Percentiles rank a stretch among this genome's conserved stretches.
These are phyloP conservation scores for Buxus sempervirens DNA, from an alignment of 164 flowering plant genomes.

Conservation along the genomic window DNA sequence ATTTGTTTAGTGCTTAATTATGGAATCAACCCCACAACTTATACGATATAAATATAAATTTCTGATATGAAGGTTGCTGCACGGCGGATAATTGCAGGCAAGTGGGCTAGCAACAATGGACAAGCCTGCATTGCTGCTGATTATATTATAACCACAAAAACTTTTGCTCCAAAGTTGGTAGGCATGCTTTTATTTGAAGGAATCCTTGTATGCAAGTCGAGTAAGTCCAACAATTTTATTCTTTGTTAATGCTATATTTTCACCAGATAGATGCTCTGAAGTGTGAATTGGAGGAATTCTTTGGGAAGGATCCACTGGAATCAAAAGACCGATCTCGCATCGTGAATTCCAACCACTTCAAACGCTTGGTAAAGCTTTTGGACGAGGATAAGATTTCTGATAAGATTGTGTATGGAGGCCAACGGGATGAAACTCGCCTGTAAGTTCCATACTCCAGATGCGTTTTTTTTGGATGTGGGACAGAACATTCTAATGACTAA, in stretches of 20 bases:
- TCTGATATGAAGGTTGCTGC: constrained; percentile 52
- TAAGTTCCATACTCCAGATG: constrained; percentile 30
- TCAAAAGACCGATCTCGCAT: constrained; percentile 82
- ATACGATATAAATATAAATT: constrained; percentile 10
- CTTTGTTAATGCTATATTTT: constrained; percentile 5
- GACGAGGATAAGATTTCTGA: constrained; percentile 74
- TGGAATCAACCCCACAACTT: background rate
- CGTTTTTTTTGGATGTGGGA: background rate
- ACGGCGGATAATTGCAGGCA: constrained; percentile 63
- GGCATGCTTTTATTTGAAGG: constrained; percentile 2
- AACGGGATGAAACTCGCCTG: constrained; percentile 54
- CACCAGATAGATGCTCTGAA: constrained; percentile 61
- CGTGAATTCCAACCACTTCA: constrained; percentile 66
- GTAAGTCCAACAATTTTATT: background rate
- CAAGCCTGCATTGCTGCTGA: constrained; percentile 79
- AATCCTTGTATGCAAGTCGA: background rate
- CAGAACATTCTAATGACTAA: background rate
- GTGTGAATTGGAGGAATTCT: constrained; percentile 52
- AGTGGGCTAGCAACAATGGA: constrained; percentile 75
- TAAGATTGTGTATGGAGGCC: constrained; percentile 76
- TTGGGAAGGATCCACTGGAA: constrained; percentile 65
- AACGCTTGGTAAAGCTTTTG: constrained; percentile 60
- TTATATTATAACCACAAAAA: constrained; percentile 66
- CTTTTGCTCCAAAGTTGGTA: constrained; percentile 73
- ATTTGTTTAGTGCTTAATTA: background rate